Percentiles rank a stretch among this genome's conserved stretches.
These are phyloP conservation scores for Piromyces sp. DNA, from an alignment of 192 early-diverging fungal genomes.

Conservation along the genomic window DNA sequence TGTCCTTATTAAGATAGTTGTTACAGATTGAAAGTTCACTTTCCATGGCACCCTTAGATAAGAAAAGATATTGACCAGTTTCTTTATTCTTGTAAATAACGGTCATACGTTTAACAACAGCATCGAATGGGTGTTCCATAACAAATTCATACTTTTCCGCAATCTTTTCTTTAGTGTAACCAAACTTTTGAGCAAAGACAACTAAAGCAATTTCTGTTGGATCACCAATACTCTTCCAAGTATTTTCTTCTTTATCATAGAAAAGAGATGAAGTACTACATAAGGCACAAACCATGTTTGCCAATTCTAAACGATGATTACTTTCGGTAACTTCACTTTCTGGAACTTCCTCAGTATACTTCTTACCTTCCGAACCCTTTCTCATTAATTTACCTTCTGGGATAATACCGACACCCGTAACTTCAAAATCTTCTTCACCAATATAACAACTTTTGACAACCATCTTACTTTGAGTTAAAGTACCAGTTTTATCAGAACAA, in stretches of 20 bases:
- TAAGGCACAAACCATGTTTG: not conserved
- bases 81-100: conserved; percentile 62
- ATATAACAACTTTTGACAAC: conserved; percentile 40
- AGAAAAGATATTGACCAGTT: conserved; percentile 58
- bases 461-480: conserved; percentile 62
- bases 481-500: conserved; percentile 39
- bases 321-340: not conserved
- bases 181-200: conserved; percentile 11
- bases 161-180: not conserved
- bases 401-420: not conserved
- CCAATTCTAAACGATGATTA: not conserved
- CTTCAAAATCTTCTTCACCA: not conserved
- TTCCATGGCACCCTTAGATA: conserved; percentile 88
- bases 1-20: not conserved
- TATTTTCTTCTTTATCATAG: conserved; percentile 4
- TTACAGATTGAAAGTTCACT: conserved; percentile 24
- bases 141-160: conserved; percentile 8
- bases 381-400: not conserved
- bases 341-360: not conserved
- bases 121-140: conserved; percentile 13
- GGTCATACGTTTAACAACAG: conserved; percentile 65
- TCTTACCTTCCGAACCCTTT: conserved; percentile 2
- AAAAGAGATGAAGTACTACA: conserved; percentile 2
- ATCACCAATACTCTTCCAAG: conserved; percentile 16
- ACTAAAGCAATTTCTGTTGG: conserved; percentile 18